Evolutionary conservation across 306 rosid species (phyloP).

Genomic region (Leucaena leucocephala): DNA sequence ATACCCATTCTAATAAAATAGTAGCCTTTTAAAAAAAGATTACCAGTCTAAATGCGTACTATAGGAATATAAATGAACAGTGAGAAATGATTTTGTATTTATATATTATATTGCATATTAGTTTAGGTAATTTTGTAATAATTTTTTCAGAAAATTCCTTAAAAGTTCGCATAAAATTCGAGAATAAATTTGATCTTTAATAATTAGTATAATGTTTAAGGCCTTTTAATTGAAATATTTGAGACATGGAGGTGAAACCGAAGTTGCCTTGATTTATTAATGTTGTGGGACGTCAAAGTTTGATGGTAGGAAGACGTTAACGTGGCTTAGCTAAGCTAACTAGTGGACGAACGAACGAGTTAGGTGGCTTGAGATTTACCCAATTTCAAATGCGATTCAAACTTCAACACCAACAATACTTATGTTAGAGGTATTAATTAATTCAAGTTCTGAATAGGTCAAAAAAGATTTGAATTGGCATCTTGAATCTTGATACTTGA

Average conservation of each 20-base stretch:
- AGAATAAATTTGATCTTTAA: not conserved
- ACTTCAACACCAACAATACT: not conserved
- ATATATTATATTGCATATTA: no score
- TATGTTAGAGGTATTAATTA: not conserved
- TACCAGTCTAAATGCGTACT: no score
- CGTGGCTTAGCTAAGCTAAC: not conserved
- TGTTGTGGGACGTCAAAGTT: not conserved
- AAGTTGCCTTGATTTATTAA: no score
- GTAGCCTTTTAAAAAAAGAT: no score
- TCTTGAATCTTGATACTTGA: not conserved
- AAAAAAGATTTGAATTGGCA: not conserved
- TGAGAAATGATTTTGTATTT: not conserved
- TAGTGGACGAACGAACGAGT: not conserved
- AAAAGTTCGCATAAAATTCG: no score
- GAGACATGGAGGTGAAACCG: no score
- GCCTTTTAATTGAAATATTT: no score
- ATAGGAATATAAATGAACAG: not conserved
- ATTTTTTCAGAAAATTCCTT: no score
- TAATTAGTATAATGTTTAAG: not conserved
- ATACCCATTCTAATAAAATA: no score
- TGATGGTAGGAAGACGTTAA: not conserved
- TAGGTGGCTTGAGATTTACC: slow-evolving; percentile 33
- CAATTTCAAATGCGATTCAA: no score
- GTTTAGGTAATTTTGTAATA: no score
- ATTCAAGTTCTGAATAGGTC: not conserved